A percentile compares a stretch with the other conserved stretches of the same genome.
phyloP scores from a whole-genome alignment of 495 filamentous ascomycete genomes.

The Tuber umbilicatum region DNA sequence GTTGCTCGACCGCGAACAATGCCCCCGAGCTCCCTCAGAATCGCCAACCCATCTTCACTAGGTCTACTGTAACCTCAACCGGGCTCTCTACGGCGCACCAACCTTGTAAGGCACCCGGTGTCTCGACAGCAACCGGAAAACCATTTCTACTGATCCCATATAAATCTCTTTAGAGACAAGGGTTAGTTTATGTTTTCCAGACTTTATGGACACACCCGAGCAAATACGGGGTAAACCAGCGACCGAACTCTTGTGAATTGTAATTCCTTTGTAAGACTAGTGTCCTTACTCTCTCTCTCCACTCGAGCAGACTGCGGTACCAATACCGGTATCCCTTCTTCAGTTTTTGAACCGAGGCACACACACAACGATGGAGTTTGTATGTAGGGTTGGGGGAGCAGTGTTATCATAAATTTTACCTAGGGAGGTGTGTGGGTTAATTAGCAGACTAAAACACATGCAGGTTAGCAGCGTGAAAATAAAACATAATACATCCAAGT shows the following conservation, averaged over 20 bases:
- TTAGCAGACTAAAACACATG: too few relatives aligned
- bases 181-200: not conserved
- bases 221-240: not conserved
- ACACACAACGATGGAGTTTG: too few relatives aligned
- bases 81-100: not conserved
- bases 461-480: too few relatives aligned
- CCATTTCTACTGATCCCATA: not conserved
- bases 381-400: too few relatives aligned
- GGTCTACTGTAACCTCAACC: not conserved
- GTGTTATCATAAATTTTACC: too few relatives aligned
- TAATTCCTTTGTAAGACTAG: not conserved
- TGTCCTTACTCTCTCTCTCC: not conserved
- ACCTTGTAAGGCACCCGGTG: not conserved
- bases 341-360: too few relatives aligned
- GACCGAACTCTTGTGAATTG: not conserved
- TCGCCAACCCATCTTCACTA: not conserved
- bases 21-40: too few relatives aligned
- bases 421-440: too few relatives aligned
- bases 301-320: too few relatives aligned
- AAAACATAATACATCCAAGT: too few relatives aligned
- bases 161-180: not conserved
- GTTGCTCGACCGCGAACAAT: too few relatives aligned
- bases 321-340: too few relatives aligned
- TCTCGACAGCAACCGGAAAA: not conserved
- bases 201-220: not conserved